Percentiles rank a stretch among this genome's conserved stretches.
These are phyloP conservation scores for Aciculoconidium aculeatum DNA, from an alignment of 805 yeast genomes.

Conservation along the genomic window DNA sequence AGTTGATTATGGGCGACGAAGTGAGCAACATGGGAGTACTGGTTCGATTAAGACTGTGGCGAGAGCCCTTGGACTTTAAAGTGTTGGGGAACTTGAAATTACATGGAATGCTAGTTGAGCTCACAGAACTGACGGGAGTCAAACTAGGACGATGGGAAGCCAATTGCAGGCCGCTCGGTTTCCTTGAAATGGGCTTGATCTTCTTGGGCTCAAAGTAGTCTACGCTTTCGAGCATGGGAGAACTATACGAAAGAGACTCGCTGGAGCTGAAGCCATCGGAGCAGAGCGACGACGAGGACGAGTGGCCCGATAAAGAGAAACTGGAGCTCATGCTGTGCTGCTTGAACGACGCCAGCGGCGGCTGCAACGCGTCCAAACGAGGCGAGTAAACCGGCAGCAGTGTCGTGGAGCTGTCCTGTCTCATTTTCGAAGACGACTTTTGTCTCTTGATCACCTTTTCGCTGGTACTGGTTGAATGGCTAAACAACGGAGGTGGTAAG, in stretches of 20 bases:
- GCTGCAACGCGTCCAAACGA: too few species aligned
- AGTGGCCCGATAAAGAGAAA: constrained; percentile 13
- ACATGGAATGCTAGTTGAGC: too few species aligned
- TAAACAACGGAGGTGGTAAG: constrained; percentile 20
- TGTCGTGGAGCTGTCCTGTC: constrained; percentile 1
- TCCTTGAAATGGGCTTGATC: constrained; percentile 7
- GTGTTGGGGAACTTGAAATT: constrained; percentile 12
- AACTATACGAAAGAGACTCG: constrained; percentile 24
- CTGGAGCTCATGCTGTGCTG: neutral
- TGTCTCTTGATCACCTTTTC: constrained; percentile 30
- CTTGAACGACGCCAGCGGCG: constrained; percentile 23
- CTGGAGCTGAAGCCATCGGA: constrained; percentile 25
- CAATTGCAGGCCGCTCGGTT: constrained; percentile 8
- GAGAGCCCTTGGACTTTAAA: constrained; percentile 7
- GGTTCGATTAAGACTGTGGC: constrained; percentile 11
- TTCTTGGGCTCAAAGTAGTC: constrained; percentile 18
- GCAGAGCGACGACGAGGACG: constrained; percentile 23
- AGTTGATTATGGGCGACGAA: constrained; percentile 29
- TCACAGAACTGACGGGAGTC: constrained; percentile 4
- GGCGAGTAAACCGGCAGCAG: constrained; percentile 4
- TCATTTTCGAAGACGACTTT: constrained; percentile 13
- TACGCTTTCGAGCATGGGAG: constrained; percentile 15
- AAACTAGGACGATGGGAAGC: constrained; percentile 2
- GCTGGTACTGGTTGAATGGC: constrained; percentile 25
- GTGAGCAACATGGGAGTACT: constrained; percentile 8